Base-by-base conservation (phyloP, 306 rosid species). In the Spatholobus suberectus region DNA sequence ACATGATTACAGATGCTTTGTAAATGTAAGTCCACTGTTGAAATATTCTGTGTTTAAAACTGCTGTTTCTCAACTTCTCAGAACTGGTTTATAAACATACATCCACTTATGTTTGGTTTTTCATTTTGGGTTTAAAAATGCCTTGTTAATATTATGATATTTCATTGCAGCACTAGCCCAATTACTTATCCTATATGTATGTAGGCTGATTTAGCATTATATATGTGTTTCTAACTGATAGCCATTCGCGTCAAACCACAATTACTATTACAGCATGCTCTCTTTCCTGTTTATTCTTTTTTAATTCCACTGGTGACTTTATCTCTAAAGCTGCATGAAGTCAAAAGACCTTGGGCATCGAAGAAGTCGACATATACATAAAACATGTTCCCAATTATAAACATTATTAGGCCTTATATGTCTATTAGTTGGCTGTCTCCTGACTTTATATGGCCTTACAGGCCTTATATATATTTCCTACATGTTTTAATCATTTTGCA, bases 401-500 rank as follows among this genome's bases (percentile, higher is more conserved):
- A 12, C 4, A 54, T n/a, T 83, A 29, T 61, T 47, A 68, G 34
- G 24, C 67, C 29, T 69, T 17, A 34, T 5, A 15, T 34, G 11
- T 34, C 21, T 14, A 26, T 47, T 44, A 59, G 40, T 38, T 65
- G 34, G 49, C 14, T 63, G 24, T 49, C 51, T 29, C 40, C 20
- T 24, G 29, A 67, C 9, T 61, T 11, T 14, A 12, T 59, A 59
- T 11, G 38, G 8, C n/a, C 66, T 57, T 21, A 57, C 1, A 20
- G 61, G 59, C 17, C 35, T 13, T 62, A 4, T 13, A 63, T 44
- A 23, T 68, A 34, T 26, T 38, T 76, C 40, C 26, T 34, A 5
- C 68, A 70, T 77, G 76, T 40, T 62, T 44, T 81, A 43, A 77
- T 49, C 47, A 65, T 37, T 70, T 57, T 77, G 34, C 44, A 59